Evolutionary conservation across 345 rosid species (phyloP), one percentile per base, ranked within the genome.

Genomic region (Streptanthus diversifolius): DNA sequence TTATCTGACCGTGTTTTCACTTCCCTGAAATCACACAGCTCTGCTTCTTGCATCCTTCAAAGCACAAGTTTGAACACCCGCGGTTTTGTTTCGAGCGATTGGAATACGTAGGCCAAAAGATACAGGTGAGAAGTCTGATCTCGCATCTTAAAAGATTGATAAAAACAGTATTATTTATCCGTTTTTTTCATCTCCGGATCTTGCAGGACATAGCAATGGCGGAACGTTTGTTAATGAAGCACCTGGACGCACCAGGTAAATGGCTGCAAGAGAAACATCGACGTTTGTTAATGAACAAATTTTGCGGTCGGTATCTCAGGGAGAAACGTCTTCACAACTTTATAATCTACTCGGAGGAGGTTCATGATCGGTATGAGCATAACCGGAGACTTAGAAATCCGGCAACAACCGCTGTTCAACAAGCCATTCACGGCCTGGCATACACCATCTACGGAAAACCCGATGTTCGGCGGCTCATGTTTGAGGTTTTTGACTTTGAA

Each of bases 1-100:
- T 64, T 71, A 40, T 71, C 47, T 63, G 25, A 77, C 29, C 18
- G 11, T 18, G 18, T 2, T 14, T 40, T 4, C 21, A 40, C 11
- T 67, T 48, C 2, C 29, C 15, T 60, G 7, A 8, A 5, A 55
- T 44, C 71, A 27, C 21, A 66, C 92, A 93, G 95, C 95, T 93
- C 72, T 88, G 93, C 83, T 95, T 95, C 87, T 61, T 95, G 87
- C 99, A 95, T 76, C 99, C 99, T 48, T 95, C 99, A 56, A 95
- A 91, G 62, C 73, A 88, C 80, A 95, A 91, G 84, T 91, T 87
- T 51, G 95, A 89, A 56, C 99, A 91, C 76, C 97, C 99, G 39
- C 89, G 96, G 56, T 95, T 95, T 79, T 88, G 96, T 80, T 88
- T 77, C 8, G 97, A 91, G 80, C 82, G 93, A 33, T 58, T 95